Percentiles rank a stretch among this genome's conserved stretches.
Conservation (phyloP, 2,329 filamentous ascomycete genomes). For the Zasmidium citrigriseum region DNA sequence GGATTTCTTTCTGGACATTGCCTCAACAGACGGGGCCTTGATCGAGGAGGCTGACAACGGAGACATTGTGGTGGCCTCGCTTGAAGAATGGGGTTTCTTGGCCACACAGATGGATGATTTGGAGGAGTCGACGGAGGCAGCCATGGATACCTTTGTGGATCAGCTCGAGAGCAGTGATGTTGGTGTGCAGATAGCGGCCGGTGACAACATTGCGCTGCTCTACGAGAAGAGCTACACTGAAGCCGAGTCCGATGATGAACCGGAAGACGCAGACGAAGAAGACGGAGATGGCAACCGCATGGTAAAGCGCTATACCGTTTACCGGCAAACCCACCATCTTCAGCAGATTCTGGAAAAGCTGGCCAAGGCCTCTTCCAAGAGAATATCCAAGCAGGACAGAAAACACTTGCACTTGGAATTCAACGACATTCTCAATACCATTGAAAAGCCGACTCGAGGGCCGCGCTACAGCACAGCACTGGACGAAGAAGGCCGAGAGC, state of each 20-base stretch:
- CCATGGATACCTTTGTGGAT: slow-evolving; percentile 79
- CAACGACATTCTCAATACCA: slow-evolving; percentile 64
- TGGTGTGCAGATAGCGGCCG: slow-evolving; percentile 74
- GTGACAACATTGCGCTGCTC: slow-evolving; percentile 77
- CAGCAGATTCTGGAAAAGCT: slow-evolving; percentile 61
- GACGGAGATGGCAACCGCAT: slow-evolving; percentile 43
- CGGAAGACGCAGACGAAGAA: slow-evolving; percentile 44
- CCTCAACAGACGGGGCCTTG: slow-evolving; percentile 74
- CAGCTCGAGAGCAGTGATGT: slow-evolving; percentile 76
- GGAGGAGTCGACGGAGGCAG: slow-evolving; percentile 67
- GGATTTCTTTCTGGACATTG: slow-evolving; percentile 73
- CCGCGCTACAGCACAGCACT: slow-evolving; percentile 67
- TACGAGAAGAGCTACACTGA: slow-evolving; percentile 72
- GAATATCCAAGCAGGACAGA: slow-evolving; percentile 66
- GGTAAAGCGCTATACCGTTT: slow-evolving; percentile 68
- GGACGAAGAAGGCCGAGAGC: slow-evolving; percentile 59
- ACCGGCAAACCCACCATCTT: slow-evolving; percentile 64
- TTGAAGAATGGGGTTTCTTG: slow-evolving; percentile 78
- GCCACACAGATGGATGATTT: slow-evolving; percentile 76
- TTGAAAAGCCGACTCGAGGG: slow-evolving; percentile 67
- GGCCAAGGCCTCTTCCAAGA: slow-evolving; percentile 60
- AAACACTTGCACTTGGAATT: slow-evolving; percentile 68
- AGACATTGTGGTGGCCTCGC: slow-evolving; percentile 69
- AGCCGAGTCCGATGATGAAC: slow-evolving; percentile 58
- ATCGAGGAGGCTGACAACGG: slow-evolving; percentile 71